Evolutionary conservation across 306 rosid species (phyloP), one percentile per base, ranked within the genome.

Genomic region (Geum urbanum): DNA sequence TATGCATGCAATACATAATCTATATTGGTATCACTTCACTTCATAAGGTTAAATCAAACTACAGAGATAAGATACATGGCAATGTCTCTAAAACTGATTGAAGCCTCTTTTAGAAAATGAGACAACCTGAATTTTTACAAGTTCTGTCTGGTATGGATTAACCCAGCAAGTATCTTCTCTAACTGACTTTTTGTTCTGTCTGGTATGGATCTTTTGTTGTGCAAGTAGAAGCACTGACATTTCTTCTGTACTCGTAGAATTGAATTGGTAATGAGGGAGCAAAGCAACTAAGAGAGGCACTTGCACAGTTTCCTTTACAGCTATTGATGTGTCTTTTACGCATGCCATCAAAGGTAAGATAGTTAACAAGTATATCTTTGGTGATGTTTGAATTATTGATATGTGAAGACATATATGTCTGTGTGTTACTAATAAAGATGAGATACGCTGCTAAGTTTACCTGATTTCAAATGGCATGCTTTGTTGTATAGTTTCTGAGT

Each of bases 261-360:
- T 27, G 32, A 27, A 27, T 27, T 27, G 32, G 32, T 27, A 27
- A 27, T 27, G 32, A 27, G 32, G 32, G 32, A 27, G 32, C 32
- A 27, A 27, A 27, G 32, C 2, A 27, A 27, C 2, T 27, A 2
- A 27, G 32, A 27, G 32, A 27, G 32, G 32, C 32, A 27, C 32
- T 27, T 27, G 32, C 32, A 27, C 32, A 27, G 98, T 92, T 20
- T 92, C 97, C 67, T 92, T 92, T 74, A 97, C 97, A 10, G 98
- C 97, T 6, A 97, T 92, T 49, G 98, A 96, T 45, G 97, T 92
- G 71, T 92, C 98, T 46, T 92, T 92, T 86, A 90, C 96, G 1
- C 98, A 92, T 69, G 88, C 98, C 37, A 50, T 90, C 63, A 92
- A 92, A 88, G 94, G 98, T 92, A 72, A 32, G 32, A 61, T 9